Evolutionary conservation across 192 early-diverging fungal species (phyloP).

Genomic region (Backusella parvicylindrica): DNA sequence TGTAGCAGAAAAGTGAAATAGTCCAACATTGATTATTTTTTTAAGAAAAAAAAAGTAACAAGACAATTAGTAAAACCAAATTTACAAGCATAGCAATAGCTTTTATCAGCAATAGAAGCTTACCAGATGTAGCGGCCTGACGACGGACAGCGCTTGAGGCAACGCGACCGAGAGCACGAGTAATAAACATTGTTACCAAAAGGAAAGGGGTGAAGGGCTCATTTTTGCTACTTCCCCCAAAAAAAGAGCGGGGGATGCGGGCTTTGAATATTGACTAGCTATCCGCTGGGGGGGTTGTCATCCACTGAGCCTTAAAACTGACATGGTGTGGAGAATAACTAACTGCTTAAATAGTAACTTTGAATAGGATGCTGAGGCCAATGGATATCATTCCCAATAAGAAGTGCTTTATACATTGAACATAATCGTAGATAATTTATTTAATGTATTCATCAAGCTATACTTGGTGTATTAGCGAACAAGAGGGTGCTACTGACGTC

Average conservation of each 20-base stretch:
- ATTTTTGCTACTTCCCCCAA: constrained; percentile 11
- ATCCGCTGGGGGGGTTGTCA: constrained; percentile 6
- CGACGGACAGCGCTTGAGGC: constrained; percentile 21
- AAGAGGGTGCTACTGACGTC: not conserved
- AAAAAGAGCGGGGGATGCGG: constrained; percentile 5
- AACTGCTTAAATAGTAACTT: not conserved
- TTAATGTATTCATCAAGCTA: not conserved
- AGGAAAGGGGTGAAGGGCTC: constrained; percentile 19
- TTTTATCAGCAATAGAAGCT: not conserved
- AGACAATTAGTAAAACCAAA: not conserved
- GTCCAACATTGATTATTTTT: not conserved
- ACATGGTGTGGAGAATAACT: constrained; percentile 3
- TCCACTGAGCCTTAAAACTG: constrained; percentile 2
- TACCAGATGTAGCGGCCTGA: constrained; percentile 17
- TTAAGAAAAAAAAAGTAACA: not conserved
- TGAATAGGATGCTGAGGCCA: no score
- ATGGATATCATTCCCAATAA: not conserved
- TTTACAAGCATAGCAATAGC: not conserved
- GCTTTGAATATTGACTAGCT: not conserved
- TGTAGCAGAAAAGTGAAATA: not conserved
- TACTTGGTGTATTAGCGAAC: not conserved
- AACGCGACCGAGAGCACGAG: constrained; percentile 28
- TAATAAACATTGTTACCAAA: constrained; percentile 23
- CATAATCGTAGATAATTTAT: not conserved
- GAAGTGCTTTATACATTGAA: not conserved